These are phyloP conservation scores for Flaveria floridana DNA, from an alignment of 140 eudicot genomes.

Conservation along the genomic window DNA sequence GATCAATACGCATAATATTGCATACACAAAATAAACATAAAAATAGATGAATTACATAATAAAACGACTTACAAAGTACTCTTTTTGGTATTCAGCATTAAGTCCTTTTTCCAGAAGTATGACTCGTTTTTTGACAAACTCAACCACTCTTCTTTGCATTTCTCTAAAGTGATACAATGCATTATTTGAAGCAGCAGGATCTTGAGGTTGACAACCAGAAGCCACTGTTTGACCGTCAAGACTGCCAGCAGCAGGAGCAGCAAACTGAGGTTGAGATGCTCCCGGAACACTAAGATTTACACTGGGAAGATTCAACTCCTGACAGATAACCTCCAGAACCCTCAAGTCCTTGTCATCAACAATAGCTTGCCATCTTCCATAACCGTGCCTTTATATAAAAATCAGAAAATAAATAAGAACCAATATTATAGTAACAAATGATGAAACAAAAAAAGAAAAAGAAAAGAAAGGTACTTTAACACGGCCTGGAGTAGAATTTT, in stretches of 20 bases:
- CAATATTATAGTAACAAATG: not conserved
- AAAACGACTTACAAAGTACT: conserved; percentile 59
- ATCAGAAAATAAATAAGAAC: not conserved
- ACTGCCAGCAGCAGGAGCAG: conserved; percentile 52
- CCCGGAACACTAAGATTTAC: conserved; percentile 49
- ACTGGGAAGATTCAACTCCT: conserved; percentile 74
- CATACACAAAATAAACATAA: not conserved
- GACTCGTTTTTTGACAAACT: conserved; percentile 82
- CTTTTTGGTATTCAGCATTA: conserved; percentile 69
- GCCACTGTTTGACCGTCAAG: conserved; percentile 38
- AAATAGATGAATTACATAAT: not conserved
- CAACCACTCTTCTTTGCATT: conserved; percentile 94
- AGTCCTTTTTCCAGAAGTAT: conserved; percentile 86
- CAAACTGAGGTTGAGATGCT: conserved; percentile 45
- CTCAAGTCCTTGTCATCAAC: conserved; percentile 81
- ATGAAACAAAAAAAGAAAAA: not conserved
- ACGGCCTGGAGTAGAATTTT: conserved; percentile 75
- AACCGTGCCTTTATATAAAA: conserved; percentile 63
- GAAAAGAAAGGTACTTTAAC: conserved; percentile 47
- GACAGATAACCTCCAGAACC: conserved; percentile 77
- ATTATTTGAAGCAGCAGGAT: conserved; percentile 46
- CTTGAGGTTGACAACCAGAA: conserved; percentile 45
- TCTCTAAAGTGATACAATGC: conserved; percentile 67
- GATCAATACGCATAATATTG: not conserved
- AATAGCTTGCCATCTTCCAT: conserved; percentile 99